These are phyloP conservation scores for Austropuccinia psidii DNA, from an alignment of 1,284 basidiomycete genomes.

Conservation along the genomic window DNA sequence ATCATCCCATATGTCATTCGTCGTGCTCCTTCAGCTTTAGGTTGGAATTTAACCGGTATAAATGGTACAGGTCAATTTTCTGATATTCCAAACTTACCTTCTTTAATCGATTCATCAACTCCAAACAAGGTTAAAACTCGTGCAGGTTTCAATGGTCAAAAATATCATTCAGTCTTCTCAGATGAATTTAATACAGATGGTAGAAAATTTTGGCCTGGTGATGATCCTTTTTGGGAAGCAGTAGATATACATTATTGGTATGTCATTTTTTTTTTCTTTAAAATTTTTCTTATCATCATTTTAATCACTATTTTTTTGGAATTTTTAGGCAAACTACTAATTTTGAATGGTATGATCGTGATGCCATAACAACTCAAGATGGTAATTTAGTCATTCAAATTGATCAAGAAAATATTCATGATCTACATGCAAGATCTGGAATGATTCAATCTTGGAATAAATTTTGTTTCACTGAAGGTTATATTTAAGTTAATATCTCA, in stretches of 20 bases:
- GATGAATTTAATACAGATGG: constrained; percentile 84
- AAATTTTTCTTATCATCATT: neutral
- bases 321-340: constrained; percentile 24
- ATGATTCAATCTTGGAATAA: constrained; percentile 67
- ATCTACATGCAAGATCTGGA: constrained; percentile 70
- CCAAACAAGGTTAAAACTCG: constrained; percentile 55
- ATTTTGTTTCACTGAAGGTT: constrained; percentile 86
- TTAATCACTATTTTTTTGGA: too few relatives aligned
- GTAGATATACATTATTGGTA: constrained; percentile 57
- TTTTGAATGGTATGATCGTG: constrained; percentile 48
- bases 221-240: constrained; percentile 57
- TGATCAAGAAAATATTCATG: constrained; percentile 54
- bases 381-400: constrained; percentile 70
- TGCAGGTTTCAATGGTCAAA: constrained; percentile 55
- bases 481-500: constrained; percentile 69
- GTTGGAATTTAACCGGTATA: constrained; percentile 31
- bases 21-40: constrained; percentile 38
- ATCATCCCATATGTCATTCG: constrained; percentile 39
- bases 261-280: neutral
- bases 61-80: constrained; percentile 50
- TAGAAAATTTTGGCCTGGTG: constrained; percentile 54
- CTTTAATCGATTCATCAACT: constrained; percentile 62
- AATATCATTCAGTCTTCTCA: constrained; percentile 63
- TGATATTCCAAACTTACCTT: constrained; percentile 44
- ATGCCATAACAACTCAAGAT: constrained; percentile 48